Conservation (phyloP, 371 early-diverging fungal species). For the Mucor plumbeus region DNA sequence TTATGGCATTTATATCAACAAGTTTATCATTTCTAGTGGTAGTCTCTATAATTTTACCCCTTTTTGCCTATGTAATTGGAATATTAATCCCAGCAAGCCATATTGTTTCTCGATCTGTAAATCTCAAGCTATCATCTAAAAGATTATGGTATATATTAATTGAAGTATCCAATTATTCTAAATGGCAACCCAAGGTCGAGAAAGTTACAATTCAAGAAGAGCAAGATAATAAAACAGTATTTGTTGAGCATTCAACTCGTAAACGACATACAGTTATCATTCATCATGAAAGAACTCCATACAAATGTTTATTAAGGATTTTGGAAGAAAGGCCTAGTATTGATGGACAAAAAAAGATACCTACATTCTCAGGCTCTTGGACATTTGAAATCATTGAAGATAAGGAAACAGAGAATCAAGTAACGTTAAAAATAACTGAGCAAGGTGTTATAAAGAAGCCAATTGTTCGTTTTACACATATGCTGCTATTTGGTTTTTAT, state of each 20-base stretch:
- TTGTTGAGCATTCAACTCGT: constrained; percentile 36
- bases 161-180: constrained; percentile 36
- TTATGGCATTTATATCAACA: constrained; percentile 15
- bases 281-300: constrained; percentile 35
- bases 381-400: constrained; percentile 32
- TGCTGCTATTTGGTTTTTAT: constrained; percentile 48
- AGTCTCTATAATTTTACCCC: constrained; percentile 10
- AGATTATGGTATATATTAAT: constrained; percentile 41
- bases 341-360: constrained; percentile 13
- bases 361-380: constrained; percentile 43
- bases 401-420: constrained; percentile 24
- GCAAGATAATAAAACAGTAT: constrained; percentile 23
- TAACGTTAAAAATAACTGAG: constrained; percentile 43
- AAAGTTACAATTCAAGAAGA: constrained; percentile 22
- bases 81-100: constrained; percentile 28
- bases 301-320: constrained; percentile 33
- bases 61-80: constrained; percentile 23
- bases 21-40: constrained; percentile 1
- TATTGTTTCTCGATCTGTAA: constrained; percentile 20
- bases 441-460: constrained; percentile 53
- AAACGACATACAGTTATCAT: constrained; percentile 38
- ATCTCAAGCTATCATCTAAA: constrained; percentile 19
- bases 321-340: constrained; percentile 32
- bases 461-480: constrained; percentile 40
- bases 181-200: constrained; percentile 43